These are phyloP conservation scores for Zopfochytrium polystomum DNA, from an alignment of 371 early-diverging fungal genomes.

Conservation along the genomic window DNA sequence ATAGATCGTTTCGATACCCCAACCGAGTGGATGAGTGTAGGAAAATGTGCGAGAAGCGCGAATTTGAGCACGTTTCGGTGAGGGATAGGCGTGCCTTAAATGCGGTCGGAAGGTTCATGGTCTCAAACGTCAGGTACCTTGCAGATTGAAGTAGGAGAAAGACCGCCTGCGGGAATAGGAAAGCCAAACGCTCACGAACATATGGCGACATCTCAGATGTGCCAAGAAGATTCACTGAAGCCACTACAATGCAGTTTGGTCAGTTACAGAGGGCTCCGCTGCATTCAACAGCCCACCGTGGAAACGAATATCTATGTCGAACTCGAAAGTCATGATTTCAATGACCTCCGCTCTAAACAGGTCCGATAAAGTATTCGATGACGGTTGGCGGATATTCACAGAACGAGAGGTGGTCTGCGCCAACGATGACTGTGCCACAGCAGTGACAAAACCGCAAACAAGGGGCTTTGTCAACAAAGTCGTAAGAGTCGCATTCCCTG, in stretches of 20 bases:
- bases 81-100: conserved; percentile 1
- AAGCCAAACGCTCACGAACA: conserved; percentile 1
- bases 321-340: no score
- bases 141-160: conserved; percentile 4
- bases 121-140: neutral
- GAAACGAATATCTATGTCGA: no score
- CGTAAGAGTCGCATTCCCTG: no score
- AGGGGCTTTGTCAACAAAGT: no score
- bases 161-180: conserved; percentile 4
- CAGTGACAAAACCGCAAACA: no score
- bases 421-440: no score
- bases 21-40: neutral
- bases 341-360: no score
- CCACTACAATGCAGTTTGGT: neutral
- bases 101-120: conserved; percentile 5
- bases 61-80: conserved; percentile 3
- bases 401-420: no score
- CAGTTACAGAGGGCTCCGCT: no score
- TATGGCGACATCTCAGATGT: conserved; percentile 4
- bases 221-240: conserved; percentile 3
- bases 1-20: conserved; percentile 6
- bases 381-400: no score
- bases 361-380: no score
- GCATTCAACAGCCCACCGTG: no score
- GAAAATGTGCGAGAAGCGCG: neutral